Conservation (phyloP, 1,139 yeast species). For the Suhomyces yuchorum region DNA sequence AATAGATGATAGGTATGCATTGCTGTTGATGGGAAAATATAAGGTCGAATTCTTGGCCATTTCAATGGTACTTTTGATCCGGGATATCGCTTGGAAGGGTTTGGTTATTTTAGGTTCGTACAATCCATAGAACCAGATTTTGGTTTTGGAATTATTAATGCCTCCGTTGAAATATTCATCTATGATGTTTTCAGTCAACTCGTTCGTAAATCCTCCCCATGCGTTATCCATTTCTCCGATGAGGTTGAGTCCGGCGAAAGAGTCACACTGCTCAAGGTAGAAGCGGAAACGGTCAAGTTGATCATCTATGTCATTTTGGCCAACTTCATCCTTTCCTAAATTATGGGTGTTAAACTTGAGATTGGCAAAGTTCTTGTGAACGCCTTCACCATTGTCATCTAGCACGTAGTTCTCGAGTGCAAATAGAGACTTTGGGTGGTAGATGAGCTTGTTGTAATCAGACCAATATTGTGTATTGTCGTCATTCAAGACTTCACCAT, state of each 20-base stretch:
- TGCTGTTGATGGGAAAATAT: conserved; percentile 48
- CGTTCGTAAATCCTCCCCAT: conserved; percentile 80
- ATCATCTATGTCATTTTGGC: conserved; percentile 42
- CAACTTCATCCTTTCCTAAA: conserved; percentile 36
- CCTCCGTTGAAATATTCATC: conserved; percentile 76
- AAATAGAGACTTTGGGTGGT: conserved; percentile 61
- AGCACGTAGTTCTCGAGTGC: conserved; percentile 54
- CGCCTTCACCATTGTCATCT: conserved; percentile 15
- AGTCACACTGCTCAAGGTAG: conserved; percentile 76
- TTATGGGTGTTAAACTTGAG: conserved; percentile 30
- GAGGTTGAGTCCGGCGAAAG: conserved; percentile 67
- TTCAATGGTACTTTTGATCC: conserved; percentile 51
- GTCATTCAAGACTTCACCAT: conserved; percentile 31
- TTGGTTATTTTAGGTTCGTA: neutral
- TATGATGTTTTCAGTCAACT: conserved; percentile 52
- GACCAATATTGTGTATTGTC: conserved; percentile 71
- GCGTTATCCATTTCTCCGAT: conserved; percentile 70
- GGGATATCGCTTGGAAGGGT: conserved; percentile 27
- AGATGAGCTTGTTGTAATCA: conserved; percentile 71
- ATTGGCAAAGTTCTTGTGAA: conserved; percentile 34
- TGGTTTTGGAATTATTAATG: conserved; percentile 36
- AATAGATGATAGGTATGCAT: neutral
- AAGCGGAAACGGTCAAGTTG: conserved; percentile 61
- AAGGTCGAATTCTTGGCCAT: conserved; percentile 50
- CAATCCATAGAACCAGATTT: conserved; percentile 47